Evolutionary conservation across 2,329 filamentous ascomycete species (phyloP), one percentile per base, ranked within the genome.

Genomic region (Calonectria leucothoes): DNA sequence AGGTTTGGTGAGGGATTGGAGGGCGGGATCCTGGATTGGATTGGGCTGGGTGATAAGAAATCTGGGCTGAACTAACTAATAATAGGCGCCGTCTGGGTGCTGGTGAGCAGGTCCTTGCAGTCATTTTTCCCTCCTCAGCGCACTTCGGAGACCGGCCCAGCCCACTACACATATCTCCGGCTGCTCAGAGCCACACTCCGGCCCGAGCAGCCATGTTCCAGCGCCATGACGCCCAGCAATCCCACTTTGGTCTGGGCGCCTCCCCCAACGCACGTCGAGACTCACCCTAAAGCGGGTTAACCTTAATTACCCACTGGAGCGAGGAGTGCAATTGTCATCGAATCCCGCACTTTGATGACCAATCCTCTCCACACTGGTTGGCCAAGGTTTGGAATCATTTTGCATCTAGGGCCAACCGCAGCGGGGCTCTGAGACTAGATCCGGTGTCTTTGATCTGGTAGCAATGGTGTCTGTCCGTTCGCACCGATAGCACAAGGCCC

Each of bases 11-110:
- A 42, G 23, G 48, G 64, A 64, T 39, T 48, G 35, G 59, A 33
- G 33, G 37, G n/a, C n/a, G 14, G 31, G 42, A 42, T 29, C 51
- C 6, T 57, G 69, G 49, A 35, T 45, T 37, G 45, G 61, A 42
- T 33, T 57, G 69, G 49, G 27, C 35, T 37, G 45, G 61, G 51
- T 33, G 67, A 70, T 70, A 65, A 64, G 59, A n/a, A 27, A 20
- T 23, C 37, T 27, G 55, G 59, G 42, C 45, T 17, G 11, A n/a
- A n/a, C n/a, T 35, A 42, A 23, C 67, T 57, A 52, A 63, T 61
- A 69, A 48, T 37, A 52, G 29, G 64, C 39, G 52, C 27, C 39
- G 52, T 20, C 35, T 23, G 42, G 31, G 27, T 35, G 17, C 57
- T 48, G 66, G 10, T 8, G 27, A 37, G 23, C 23, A 35, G n/a